These are phyloP conservation scores for Scutellaria baicalensis DNA, from an alignment of 257 asterid genomes.

Conservation along the genomic window DNA sequence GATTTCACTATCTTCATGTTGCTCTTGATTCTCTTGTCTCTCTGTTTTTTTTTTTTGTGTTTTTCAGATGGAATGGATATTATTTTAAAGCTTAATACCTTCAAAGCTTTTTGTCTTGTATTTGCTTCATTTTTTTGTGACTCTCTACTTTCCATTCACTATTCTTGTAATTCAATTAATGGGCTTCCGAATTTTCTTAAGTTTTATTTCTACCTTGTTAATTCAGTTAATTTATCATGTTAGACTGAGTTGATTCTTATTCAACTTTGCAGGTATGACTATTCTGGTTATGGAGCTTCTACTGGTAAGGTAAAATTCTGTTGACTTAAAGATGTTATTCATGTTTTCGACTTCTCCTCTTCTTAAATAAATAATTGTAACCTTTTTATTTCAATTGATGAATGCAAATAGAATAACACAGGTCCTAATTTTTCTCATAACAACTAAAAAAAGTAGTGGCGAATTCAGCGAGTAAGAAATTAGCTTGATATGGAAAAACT, in stretches of 20 bases:
- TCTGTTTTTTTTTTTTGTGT: slow-evolving; percentile 22
- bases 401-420: not conserved
- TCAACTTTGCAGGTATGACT: slow-evolving; percentile 68
- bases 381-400: not conserved
- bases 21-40: slow-evolving; percentile 9
- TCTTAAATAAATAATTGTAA: not conserved
- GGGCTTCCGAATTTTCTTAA: not conserved
- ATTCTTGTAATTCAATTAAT: slow-evolving; percentile 1
- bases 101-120: slow-evolving; percentile 11
- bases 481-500: not conserved
- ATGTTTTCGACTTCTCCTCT: not conserved
- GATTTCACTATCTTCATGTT: not conserved
- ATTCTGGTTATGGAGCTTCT: slow-evolving; percentile 98
- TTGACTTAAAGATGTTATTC: not conserved
- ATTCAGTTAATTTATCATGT: not conserved
- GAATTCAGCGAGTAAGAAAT: not conserved
- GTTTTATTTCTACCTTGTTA: not conserved
- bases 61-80: slow-evolving; percentile 12
- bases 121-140: slow-evolving; percentile 16
- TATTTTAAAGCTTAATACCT: not conserved
- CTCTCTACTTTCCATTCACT: not conserved
- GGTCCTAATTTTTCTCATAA: not conserved
- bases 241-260: not conserved
- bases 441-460: not conserved
- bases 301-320: slow-evolving; percentile 74